Evolutionary conservation across 2,329 filamentous ascomycete genomes (phyloP), one percentile per base, ranked within the genome.

Genomic region (Calonectria pauciramosa): DNA sequence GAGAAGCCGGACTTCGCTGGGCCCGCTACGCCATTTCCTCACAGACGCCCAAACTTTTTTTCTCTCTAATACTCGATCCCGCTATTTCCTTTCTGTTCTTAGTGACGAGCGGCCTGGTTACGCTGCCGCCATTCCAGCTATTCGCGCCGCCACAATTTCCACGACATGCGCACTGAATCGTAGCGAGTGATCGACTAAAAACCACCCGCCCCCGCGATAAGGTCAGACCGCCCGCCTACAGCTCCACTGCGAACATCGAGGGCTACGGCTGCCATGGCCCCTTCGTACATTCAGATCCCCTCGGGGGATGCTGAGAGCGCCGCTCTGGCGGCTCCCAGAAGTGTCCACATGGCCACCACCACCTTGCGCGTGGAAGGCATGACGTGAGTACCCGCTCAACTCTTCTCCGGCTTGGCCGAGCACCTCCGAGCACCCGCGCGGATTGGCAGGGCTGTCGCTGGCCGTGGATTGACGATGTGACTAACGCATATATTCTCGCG

Each of bases 351-450:
- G 92, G 95, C 95, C 49, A 98, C 95, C 16, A 99, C 97, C 38
- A 98, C 96, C 26, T 87, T 99, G 75, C 95, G 94, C 82, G 94
- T 99, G 51, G 95, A 94, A 79, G 97, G 97, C 80, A 99, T 94
- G 92, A 94, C 93, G 90, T 92, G 87, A 89, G 89, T 90, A 68
- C 49, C 69, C 68, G 18, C 73, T 73, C 65, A 70, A 68, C 69
- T 52, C 71, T 44, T 34, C 49, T 54, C 78, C 79, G 78, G 72
- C 2, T 51, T 68, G 75, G 34, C 77, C 80, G 76, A 76, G 70
- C 54, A 51, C 23, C 67, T 65, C 73, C 54, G 66, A 63, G 11
- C 30, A 56, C 51, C 44, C 34, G 41, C 23, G 70, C 68, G 26
- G 34, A 30, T 66, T 41, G 70, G 73, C 51, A 54, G 68, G 44